Percentiles rank a stretch among this genome's conserved stretches.
phyloP scores from a whole-genome alignment of 1,284 basidiomycete species.

The Pseudozyma tsukubaensis region DNA sequence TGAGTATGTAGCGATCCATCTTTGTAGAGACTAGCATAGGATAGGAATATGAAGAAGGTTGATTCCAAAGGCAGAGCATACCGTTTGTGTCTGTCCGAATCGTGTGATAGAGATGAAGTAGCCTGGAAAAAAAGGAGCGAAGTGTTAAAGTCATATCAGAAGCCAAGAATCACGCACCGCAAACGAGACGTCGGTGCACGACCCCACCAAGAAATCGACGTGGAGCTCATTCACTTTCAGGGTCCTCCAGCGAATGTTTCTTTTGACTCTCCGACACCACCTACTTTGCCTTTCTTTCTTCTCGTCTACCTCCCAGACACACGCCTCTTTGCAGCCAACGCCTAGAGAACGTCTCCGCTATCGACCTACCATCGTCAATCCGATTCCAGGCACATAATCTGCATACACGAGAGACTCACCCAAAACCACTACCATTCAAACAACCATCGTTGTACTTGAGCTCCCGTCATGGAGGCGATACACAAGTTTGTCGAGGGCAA shows the following conservation, averaged over 20 bases:
- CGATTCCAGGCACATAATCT: background rate
- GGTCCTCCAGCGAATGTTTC: too few species aligned
- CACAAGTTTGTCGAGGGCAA: conserved; percentile 40
- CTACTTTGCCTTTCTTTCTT: background rate
- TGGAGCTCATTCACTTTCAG: conserved; percentile 14
- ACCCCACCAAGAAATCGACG: conserved; percentile 5
- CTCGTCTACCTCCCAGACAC: background rate
- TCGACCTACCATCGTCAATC: background rate
- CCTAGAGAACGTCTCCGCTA: background rate
- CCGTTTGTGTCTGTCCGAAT: background rate
- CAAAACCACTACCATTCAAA: too few species aligned
- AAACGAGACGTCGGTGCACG: background rate
- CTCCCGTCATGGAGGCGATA: conserved; percentile 44
- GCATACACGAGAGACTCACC: too few species aligned
- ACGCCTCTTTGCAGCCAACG: too few species aligned
- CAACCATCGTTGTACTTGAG: too few species aligned
- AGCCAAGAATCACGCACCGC: background rate
- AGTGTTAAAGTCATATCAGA: background rate
- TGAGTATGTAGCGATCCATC: background rate
- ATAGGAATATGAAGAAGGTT: too few species aligned
- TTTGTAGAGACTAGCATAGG: too few species aligned
- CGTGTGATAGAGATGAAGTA: conserved; percentile 2
- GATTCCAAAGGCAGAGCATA: background rate
- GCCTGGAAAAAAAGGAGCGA: background rate
- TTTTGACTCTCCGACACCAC: too few species aligned